Conservation (phyloP, 148 eudicot species). For the Gaultheria prostrata region DNA sequence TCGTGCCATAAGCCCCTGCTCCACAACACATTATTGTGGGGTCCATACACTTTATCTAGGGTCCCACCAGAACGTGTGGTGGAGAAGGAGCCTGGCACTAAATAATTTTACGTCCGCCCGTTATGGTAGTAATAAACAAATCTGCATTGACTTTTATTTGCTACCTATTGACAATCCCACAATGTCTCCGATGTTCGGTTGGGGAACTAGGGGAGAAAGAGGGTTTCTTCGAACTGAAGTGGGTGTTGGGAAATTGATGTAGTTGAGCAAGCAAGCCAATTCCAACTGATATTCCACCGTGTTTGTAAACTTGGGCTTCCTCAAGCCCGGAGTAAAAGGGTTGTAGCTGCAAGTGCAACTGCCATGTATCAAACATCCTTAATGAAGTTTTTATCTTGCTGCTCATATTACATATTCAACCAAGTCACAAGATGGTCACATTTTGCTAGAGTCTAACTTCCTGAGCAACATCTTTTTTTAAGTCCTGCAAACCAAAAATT, state of each 20-base stretch:
- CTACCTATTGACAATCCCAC: neutral
- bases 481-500: neutral
- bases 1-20: too few species aligned
- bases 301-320: neutral
- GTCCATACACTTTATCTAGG: too few species aligned
- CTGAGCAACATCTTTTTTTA: neutral
- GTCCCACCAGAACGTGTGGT: too few species aligned
- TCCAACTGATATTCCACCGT: neutral
- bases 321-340: neutral
- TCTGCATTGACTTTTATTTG: neutral
- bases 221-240: neutral
- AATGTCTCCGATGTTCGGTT: neutral
- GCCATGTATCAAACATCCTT: neutral
- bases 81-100: too few species aligned
- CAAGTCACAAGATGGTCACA: neutral
- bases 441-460: neutral
- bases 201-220: neutral
- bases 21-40: too few species aligned
- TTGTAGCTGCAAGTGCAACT: neutral
- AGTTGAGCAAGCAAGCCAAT: constrained; percentile 1
- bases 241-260: neutral
- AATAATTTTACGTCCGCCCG: neutral
- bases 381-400: neutral
- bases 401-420: neutral
- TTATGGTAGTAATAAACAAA: neutral